Base-by-base conservation (phyloP, 495 filamentous ascomycete species). In the Penicillium alfredii region DNA sequence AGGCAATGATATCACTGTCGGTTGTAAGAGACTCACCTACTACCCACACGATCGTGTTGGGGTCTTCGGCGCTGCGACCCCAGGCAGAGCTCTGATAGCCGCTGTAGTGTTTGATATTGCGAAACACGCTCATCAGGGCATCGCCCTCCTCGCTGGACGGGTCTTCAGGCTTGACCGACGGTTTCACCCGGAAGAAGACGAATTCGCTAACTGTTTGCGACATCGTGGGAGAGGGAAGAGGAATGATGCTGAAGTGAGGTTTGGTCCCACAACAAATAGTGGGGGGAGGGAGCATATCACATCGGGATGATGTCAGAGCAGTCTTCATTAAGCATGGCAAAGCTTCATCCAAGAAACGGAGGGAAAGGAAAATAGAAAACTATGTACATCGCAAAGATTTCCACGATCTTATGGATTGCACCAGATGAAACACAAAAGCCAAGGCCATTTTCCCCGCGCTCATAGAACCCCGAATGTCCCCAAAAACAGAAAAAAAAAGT, bases 91-190 rank as follows among this genome's bases (percentile, higher is more conserved):
- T 51, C 16, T 48, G 27, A 33, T 68, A 56, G 27, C 61, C 61
- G 38, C 54, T 62, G 40, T 71, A 60, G 1, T 55, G 43, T 33
- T 58, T 51, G 8, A 51, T 51, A 9, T 43, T 33, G 26, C 43
- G 36, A 33, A 68, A 59, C 15, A 58, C 26, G 4, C 40, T 35
- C 10, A 64, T 40, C 6, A 68, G 49, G 4, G 41, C 38, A 8
- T 41, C 17, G 24, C 66, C 66, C 27, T 61, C 53, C 17, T 51
- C 48, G 39, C 44, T 69, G 14, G 35, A 38, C 12, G 56, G 58
- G 19, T 67, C 58, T 44, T 68, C 66, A 7, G 64, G 66, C 40
- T 56, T 58, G n/a, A 71, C 56, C 12, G 56, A 48, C 16, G 51
- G 40, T 40, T 61, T 64, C 25, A 63, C 33, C 12, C 55, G 58